Evolutionary conservation across 2,329 filamentous ascomycete genomes (phyloP).

Genomic region (Colletotrichum scovillei): DNA sequence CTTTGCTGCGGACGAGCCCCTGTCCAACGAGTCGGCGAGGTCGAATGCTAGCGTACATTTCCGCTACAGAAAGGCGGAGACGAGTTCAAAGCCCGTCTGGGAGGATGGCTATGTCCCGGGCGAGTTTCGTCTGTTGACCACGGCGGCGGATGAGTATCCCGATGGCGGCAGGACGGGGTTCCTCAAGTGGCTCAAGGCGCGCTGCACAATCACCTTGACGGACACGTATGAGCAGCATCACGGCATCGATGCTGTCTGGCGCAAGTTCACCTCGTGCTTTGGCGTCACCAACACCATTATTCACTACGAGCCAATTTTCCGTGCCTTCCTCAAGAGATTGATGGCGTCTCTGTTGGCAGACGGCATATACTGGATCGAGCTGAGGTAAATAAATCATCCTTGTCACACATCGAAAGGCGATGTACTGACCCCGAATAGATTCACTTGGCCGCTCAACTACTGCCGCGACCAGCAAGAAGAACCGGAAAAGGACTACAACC

Average conservation of each 20-base stretch:
- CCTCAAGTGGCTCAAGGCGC: slow-evolving; percentile 75
- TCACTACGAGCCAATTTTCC: slow-evolving; percentile 86
- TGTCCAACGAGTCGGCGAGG: slow-evolving; percentile 62
- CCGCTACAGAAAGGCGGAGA: slow-evolving; percentile 57
- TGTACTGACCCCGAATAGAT: slow-evolving; percentile 47
- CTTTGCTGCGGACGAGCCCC: slow-evolving; percentile 64
- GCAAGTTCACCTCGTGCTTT: slow-evolving; percentile 78
- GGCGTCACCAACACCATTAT: slow-evolving; percentile 75
- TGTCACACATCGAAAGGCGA: not conserved
- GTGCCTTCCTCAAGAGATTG: slow-evolving; percentile 74
- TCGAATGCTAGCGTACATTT: slow-evolving; percentile 68
- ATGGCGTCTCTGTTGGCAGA: slow-evolving; percentile 75
- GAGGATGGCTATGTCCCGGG: slow-evolving; percentile 65
- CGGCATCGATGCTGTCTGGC: slow-evolving; percentile 82
- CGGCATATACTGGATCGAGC: slow-evolving; percentile 81
- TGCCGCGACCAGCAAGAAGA: slow-evolving; percentile 67
- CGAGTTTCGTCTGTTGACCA: slow-evolving; percentile 62
- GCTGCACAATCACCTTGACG: slow-evolving; percentile 74
- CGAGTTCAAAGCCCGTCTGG: slow-evolving; percentile 64
- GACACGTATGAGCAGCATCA: slow-evolving; percentile 81
- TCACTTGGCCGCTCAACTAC: slow-evolving; percentile 75
- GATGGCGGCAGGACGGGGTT: slow-evolving; percentile 75
- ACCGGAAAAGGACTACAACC: slow-evolving; percentile 70
- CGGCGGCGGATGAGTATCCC: slow-evolving; percentile 77
- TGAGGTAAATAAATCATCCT: slow-evolving; percentile 53